phyloP scores from a whole-genome alignment of 2,329 filamentous ascomycete species.

The Ambrosiella beaveri region DNA sequence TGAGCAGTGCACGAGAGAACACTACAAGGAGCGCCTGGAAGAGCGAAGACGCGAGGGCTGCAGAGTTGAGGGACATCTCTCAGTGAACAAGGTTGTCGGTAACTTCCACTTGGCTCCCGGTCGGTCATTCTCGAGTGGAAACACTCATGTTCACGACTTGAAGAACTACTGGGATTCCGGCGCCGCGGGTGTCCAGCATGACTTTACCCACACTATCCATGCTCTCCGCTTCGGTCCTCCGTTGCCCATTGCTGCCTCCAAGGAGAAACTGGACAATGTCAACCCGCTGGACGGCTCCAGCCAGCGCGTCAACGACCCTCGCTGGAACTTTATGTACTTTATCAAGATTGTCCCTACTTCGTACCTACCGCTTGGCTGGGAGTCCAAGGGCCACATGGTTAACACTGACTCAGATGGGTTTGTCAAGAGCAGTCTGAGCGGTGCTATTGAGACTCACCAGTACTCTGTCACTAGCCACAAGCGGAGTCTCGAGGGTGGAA shows the following conservation, averaged over 20 bases:
- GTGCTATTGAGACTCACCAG: constrained; percentile 92
- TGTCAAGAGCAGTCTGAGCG: constrained; percentile 48
- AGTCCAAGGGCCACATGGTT: constrained; percentile 32
- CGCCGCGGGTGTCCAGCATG: constrained; percentile 49
- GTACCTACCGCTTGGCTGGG: constrained; percentile 84
- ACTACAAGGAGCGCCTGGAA: constrained; percentile 78
- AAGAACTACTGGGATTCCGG: constrained; percentile 80
- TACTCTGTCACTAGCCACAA: constrained; percentile 97
- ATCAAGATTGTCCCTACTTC: constrained; percentile 95
- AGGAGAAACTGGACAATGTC: constrained; percentile 37
- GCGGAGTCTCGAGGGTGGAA: constrained; percentile 67
- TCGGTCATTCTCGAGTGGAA: constrained; percentile 86
- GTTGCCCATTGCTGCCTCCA: constrained; percentile 51
- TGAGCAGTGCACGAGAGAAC: constrained; percentile 87
- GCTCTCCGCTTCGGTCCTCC: constrained; percentile 83
- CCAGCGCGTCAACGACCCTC: constrained; percentile 63
- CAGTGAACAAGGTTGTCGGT: constrained; percentile 95
- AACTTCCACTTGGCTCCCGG: constrained; percentile 98
- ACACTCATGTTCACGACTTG: constrained; percentile 94
- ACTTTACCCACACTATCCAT: constrained; percentile 80
- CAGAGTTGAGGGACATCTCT: constrained; percentile 76
- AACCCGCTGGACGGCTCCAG: constrained; percentile 62
- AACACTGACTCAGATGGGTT: constrained; percentile 45
- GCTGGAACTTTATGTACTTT: constrained; percentile 98
- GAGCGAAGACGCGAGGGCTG: constrained; percentile 83